Conservation (phyloP, 768 basidiomycete genomes). For the Serendipita sp. region DNA sequence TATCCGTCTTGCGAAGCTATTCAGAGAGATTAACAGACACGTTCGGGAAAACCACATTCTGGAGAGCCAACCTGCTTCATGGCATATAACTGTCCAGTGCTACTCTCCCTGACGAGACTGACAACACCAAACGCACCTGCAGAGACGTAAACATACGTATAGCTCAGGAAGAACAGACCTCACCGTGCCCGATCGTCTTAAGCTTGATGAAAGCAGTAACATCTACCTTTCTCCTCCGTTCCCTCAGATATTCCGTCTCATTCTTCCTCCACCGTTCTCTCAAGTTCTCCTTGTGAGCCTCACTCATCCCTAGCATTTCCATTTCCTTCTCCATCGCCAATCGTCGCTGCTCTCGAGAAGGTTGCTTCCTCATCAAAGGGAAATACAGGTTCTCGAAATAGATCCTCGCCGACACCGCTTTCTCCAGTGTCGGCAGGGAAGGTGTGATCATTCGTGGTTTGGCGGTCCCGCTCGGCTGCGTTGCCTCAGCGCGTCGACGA, state of each 20-base stretch:
- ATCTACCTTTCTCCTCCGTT: conserved; percentile 66
- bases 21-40: conserved; percentile 9
- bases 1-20: conserved; percentile 77
- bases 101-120: conserved; percentile 71
- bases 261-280: conserved; percentile 69
- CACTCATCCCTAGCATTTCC: conserved; percentile 51
- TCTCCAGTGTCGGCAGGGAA: conserved; percentile 82
- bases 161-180: conserved; percentile 13
- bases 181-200: conserved; percentile 91
- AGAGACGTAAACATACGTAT: conserved; percentile 7
- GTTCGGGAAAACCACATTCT: conserved; percentile 10
- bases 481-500: conserved; percentile 14
- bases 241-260: conserved; percentile 82
- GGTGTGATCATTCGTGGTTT: conserved; percentile 54
- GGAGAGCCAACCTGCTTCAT: conserved; percentile 76
- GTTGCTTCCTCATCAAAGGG: conserved; percentile 66
- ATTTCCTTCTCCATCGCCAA: conserved; percentile 82
- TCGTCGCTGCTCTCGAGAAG: conserved; percentile 72
- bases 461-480: conserved; percentile 12
- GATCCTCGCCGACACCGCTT: conserved; percentile 80
- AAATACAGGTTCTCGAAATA: conserved; percentile 90
- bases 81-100: conserved; percentile 67
- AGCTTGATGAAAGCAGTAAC: conserved; percentile 74
- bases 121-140: conserved; percentile 93
- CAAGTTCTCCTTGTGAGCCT: conserved; percentile 53